A percentile compares a stretch with the other conserved stretches of the same genome.
These are phyloP conservation scores for Hypoxylon sp. DNA, from an alignment of 2,329 filamentous ascomycete genomes.

Conservation along the genomic window DNA sequence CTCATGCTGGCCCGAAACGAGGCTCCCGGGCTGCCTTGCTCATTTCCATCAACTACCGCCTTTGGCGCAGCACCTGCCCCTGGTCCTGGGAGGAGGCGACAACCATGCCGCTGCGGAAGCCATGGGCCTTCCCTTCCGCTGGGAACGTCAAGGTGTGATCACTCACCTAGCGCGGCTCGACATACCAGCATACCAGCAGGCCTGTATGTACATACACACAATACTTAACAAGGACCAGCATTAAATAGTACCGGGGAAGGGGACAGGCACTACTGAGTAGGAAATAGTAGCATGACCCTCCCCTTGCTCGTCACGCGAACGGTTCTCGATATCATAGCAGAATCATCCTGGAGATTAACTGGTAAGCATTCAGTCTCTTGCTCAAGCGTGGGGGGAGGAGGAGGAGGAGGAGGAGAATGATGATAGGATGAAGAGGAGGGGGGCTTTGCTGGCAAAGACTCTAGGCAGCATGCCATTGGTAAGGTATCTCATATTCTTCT, in stretches of 20 bases:
- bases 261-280: not conserved
- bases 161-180: constrained; percentile 11
- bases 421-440: too few species aligned
- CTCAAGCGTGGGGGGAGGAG: not conserved
- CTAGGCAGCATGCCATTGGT: too few species aligned
- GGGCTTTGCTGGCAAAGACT: not conserved
- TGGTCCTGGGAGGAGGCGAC: not conserved
- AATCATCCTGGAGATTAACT: not conserved
- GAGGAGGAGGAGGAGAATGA: too few species aligned
- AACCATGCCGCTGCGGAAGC: constrained; percentile 16
- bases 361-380: not conserved
- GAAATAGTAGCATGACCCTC: not conserved
- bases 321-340: constrained; percentile 18
- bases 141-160: constrained; percentile 20
- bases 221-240: too few species aligned
- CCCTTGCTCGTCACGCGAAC: constrained; percentile 9
- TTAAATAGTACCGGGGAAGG: too few species aligned
- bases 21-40: too few species aligned
- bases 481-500: too few species aligned
- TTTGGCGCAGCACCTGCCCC: constrained; percentile 1
- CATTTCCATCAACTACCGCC: constrained; percentile 12
- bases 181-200: too few species aligned
- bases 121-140: constrained; percentile 25
- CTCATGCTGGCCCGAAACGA: not conserved
- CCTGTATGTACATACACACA: too few species aligned